Evolutionary conservation across 2,329 filamentous ascomycete species (phyloP), one percentile per base, ranked within the genome.

Genomic region (Trichoderma semiorbis): DNA sequence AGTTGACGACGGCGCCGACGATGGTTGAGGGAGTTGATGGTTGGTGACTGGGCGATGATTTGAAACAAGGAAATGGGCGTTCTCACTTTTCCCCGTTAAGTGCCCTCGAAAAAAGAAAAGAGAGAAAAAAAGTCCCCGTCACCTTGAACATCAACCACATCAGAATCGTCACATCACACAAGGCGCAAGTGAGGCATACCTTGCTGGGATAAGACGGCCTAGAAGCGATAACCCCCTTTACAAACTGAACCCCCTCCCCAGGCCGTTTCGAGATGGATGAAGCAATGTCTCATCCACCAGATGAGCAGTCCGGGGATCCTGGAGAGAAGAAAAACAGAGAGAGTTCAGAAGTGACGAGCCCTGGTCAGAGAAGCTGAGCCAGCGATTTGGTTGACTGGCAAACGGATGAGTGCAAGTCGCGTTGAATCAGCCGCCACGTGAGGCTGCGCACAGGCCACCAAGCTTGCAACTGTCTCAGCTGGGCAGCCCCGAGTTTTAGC

Each of bases 221-320:
- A 26, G 32, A 57, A 47, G 57, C 47, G 50, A 60, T 58, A 50
- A 60, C 36, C 63, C 72, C 66, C 62, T 57, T 64, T 69, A 58
- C 26, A 43, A 50, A 36, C 39, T 21, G 68, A 74, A 73, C 74
- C 75, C 74, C 77, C 75, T 75, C 76, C 76, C 77, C 77, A 74
- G 69, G 74, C 75, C 76, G 71, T 70, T 66, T 72, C 71, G 61
- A 66, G 61, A 55, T 58, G 70, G 61, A 70, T 61, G 69, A 18
- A 74, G 69, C 57, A 60, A 70, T 72, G 69, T 73, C 71, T 74
- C 76, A 77, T 76, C 71, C 73, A 72, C 65, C 34, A 57, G 63
- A 53, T 53, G 28, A 39, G 62, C 14, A 12, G 64, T 47, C 70
- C 47, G 26, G 58, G 55, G 67, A 55, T 72, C 30, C 50, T 36